phyloP scores from a whole-genome alignment of 2,329 filamentous ascomycete species.

The Diaporthe caulivora region DNA sequence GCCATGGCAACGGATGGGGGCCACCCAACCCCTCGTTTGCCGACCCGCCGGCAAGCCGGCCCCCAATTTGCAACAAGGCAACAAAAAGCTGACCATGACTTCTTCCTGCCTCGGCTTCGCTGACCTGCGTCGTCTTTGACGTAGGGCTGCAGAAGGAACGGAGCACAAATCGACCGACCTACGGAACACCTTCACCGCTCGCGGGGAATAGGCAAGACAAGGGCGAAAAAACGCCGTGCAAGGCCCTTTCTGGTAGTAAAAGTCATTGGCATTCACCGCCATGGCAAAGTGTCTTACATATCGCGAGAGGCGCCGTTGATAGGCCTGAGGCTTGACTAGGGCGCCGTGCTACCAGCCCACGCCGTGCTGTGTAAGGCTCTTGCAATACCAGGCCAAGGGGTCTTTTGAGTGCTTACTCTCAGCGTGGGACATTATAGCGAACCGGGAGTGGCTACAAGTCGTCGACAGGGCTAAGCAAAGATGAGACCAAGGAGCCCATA shows the following conservation, averaged over 20 bases:
- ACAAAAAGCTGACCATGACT: not conserved
- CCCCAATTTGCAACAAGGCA: not conserved
- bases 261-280: conserved; percentile 16
- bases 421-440: not conserved
- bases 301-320: conserved; percentile 15
- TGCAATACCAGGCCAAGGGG: conserved; percentile 21
- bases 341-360: conserved; percentile 5
- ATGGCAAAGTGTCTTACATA: conserved; percentile 1
- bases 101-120: conserved; percentile 12
- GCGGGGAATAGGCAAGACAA: not conserved
- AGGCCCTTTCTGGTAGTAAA: not conserved
- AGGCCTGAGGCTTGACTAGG: conserved; percentile 19
- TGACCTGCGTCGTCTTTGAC: conserved; percentile 12
- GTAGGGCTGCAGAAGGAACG: conserved; percentile 27
- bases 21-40: conserved; percentile 9
- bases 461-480: not conserved
- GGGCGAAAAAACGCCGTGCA: not conserved
- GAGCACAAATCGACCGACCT: conserved; percentile 19
- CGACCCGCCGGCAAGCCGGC: conserved; percentile 1
- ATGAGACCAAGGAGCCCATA: not conserved
- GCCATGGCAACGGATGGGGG: conserved; percentile 16
- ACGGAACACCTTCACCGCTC: conserved; percentile 20
- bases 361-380: not conserved
- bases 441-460: not conserved
- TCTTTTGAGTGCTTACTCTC: conserved; percentile 23